A percentile compares a stretch with the other conserved stretches of the same genome.
phyloP scores from a whole-genome alignment of 345 rosid genomes.

The Odontarrhena argentea region DNA sequence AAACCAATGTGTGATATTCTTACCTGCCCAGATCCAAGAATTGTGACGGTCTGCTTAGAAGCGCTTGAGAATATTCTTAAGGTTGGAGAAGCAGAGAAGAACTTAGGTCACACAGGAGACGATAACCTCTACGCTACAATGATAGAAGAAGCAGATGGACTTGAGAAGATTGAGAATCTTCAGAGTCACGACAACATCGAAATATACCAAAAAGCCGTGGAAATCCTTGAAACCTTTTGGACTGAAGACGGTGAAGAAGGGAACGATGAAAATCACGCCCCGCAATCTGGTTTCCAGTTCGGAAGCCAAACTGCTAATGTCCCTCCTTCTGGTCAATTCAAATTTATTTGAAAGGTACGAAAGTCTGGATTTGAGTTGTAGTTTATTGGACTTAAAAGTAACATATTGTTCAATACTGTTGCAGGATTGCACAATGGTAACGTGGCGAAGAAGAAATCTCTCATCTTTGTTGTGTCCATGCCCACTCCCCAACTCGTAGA shows the following conservation, averaged over 20 bases:
- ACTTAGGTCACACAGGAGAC: constrained; percentile 51
- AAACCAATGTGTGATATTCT: constrained; percentile 80
- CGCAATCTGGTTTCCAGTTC: constrained; percentile 68
- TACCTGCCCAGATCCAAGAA: constrained; percentile 72
- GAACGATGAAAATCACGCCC: constrained; percentile 65
- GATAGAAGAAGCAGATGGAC: constrained; percentile 80
- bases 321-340: constrained; percentile 74
- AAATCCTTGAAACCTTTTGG: constrained; percentile 74
- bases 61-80: constrained; percentile 75
- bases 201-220: constrained; percentile 74
- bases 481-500: constrained; percentile 32
- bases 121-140: constrained; percentile 57
- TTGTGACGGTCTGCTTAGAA: constrained; percentile 70
- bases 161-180: constrained; percentile 75
- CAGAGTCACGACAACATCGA: constrained; percentile 77
- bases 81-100: constrained; percentile 77
- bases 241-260: constrained; percentile 59
- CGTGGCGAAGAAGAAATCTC: constrained; percentile 18
- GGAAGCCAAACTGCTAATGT: constrained; percentile 47
- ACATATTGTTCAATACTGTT: background rate
- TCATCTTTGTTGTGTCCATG: constrained; percentile 10
- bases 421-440: constrained; percentile 2
- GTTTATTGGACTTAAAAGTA: constrained; percentile 1
- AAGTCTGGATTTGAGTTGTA: background rate
- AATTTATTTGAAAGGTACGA: constrained; percentile 55